Evolutionary conservation across 192 early-diverging fungal genomes (phyloP), one percentile per base, ranked within the genome.

Genomic region (Backusella tarrabulga): DNA sequence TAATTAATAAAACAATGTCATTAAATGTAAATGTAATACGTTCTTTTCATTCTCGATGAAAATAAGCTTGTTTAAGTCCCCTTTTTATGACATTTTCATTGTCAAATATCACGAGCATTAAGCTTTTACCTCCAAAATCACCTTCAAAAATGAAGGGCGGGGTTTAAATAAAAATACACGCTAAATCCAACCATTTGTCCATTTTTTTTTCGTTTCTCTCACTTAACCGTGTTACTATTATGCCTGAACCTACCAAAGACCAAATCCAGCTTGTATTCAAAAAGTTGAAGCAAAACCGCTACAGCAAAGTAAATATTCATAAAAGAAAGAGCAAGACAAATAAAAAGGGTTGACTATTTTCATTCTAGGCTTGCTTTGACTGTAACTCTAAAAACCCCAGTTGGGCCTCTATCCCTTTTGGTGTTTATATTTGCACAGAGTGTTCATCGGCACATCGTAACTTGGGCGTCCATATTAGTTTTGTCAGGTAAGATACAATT

Each of bases 381-480:
- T 99, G 97, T 82, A 88, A 87, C 34, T 91, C 92, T 75, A 98
- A 97, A 84, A 97, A 95, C 79, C 97, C 97, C 36, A 95, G 92
- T 0, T 99, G 97, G 97, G 90, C 95, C 36, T 91, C 92, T 69
- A 93, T 97, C 34, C 94, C 96, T 1, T 97, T 92, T 83, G 97
- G 96, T 44, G 91, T 98, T 34, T 99, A 97, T 79, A 87, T 99
- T 70, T 99, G 97, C 81, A 89, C 95, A 41, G 97, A 99, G 76
- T 99, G 97, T 84, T 97, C 96, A 19, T 92, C 96, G 4, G 93
- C 95, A 11, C 97, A 99, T 79, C 91, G 97, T 74, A 95, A 95
- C 73, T 90, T 99, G 83, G 97, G 97, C 46, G 97, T 99, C 26
- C 97, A 99, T 81, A 95, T 99, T 52, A 94, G 95, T n/a, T 99